Conservation (phyloP, 768 basidiomycete genomes). For the Lyophyllum shimeji region DNA sequence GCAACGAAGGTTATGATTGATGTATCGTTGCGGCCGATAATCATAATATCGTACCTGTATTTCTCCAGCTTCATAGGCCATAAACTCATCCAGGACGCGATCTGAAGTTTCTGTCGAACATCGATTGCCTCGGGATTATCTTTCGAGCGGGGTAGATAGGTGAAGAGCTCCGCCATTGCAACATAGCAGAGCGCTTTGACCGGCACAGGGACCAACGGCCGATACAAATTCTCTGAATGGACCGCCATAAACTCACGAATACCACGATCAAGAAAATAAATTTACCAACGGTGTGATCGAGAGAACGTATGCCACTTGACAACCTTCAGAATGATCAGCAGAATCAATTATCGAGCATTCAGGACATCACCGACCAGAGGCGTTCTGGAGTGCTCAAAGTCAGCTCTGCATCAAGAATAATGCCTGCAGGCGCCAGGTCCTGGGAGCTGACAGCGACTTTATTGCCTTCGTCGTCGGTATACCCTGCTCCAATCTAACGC, state of each 20-base stretch:
- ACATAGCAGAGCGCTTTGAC: slow-evolving; percentile 64
- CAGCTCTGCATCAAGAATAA: slow-evolving; percentile 77
- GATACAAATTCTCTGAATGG: slow-evolving; percentile 61
- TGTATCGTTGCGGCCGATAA: not conserved
- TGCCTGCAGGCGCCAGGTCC: slow-evolving; percentile 63
- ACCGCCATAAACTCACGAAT: not conserved
- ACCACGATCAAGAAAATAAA: not conserved
- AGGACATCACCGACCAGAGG: slow-evolving; percentile 54
- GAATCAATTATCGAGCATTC: slow-evolving; percentile 5
- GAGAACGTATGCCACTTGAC: slow-evolving; percentile 74
- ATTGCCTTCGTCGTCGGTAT: slow-evolving; percentile 64
- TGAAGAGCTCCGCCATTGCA: slow-evolving; percentile 72
- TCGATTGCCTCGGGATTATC: slow-evolving; percentile 54
- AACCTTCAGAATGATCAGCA: slow-evolving; percentile 47
- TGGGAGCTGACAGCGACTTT: slow-evolving; percentile 60
- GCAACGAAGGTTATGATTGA: not conserved
- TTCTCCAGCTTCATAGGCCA: slow-evolving; percentile 64
- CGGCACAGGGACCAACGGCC: slow-evolving; percentile 52
- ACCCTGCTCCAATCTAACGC: slow-evolving; percentile 63
- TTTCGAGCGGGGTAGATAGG: slow-evolving; percentile 66
- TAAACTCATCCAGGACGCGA: slow-evolving; percentile 81
- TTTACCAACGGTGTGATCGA: slow-evolving; percentile 78
- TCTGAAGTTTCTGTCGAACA: slow-evolving; percentile 65
- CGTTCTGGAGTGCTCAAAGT: slow-evolving; percentile 72
- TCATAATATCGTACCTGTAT: slow-evolving; percentile 50